These are phyloP conservation scores for Prunella vulgaris DNA, from an alignment of 257 asterid species.

Conservation along the genomic window DNA sequence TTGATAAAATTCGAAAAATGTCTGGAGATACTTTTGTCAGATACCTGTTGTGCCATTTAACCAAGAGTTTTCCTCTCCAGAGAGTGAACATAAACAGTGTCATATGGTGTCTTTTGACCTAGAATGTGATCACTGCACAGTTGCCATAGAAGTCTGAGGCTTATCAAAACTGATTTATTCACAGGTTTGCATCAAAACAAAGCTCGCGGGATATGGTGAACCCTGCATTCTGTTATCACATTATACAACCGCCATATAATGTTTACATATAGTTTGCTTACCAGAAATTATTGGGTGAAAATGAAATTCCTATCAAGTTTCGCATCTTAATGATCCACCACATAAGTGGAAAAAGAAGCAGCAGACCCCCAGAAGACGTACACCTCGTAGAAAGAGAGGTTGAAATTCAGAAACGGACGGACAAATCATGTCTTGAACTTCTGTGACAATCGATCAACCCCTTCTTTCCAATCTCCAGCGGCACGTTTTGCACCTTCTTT, in stretches of 20 bases:
- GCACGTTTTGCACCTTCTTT: slow-evolving; percentile 64
- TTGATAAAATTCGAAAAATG: too few species aligned
- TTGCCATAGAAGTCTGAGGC: too few species aligned
- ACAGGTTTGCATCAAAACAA: background rate
- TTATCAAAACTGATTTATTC: background rate
- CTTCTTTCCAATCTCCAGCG: slow-evolving; percentile 84
- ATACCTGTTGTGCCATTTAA: too few species aligned
- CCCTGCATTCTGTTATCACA: slow-evolving; percentile 1
- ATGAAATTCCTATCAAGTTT: slow-evolving; percentile 13
- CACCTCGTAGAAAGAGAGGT: background rate
- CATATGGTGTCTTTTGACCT: too few species aligned
- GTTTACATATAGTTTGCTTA: slow-evolving; percentile 5
- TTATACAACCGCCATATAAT: background rate
- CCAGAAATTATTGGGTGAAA: slow-evolving; percentile 7
- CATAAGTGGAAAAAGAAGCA: slow-evolving; percentile 4
- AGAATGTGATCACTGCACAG: too few species aligned
- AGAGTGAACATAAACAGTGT: too few species aligned
- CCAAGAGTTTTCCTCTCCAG: too few species aligned
- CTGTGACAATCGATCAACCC: slow-evolving; percentile 78
- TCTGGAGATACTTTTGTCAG: too few species aligned
- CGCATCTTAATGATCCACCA: slow-evolving; percentile 17
- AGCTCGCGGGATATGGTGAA: background rate
- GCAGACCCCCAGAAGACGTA: too few species aligned
- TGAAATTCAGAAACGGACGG: background rate
- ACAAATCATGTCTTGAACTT: slow-evolving; percentile 71